Percentiles rank a stretch among this genome's conserved stretches.
Conservation (phyloP, 345 rosid species). For the Sonneratia alba region DNA sequence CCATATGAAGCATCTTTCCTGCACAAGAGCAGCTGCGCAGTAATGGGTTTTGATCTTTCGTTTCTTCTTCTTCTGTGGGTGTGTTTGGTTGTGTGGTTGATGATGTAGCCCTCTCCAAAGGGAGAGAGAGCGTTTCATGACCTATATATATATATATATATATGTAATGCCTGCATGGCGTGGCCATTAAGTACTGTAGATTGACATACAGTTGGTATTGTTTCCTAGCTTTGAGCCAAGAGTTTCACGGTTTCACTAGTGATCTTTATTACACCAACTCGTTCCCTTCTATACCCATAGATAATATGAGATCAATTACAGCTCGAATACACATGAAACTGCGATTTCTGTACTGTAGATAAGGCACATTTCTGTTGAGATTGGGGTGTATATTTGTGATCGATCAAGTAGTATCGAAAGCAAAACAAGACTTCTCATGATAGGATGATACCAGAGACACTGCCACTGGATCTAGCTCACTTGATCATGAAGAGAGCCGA, state of each 20-base stretch:
- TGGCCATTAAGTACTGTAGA: not conserved
- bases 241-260: not conserved
- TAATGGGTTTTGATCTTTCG: not conserved
- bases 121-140: constrained; percentile 14
- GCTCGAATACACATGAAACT: too few species aligned
- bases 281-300: too few species aligned
- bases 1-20: not conserved
- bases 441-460: too few species aligned
- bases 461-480: too few species aligned
- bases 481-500: too few species aligned
- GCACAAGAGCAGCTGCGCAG: not conserved
- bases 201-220: not conserved
- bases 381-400: too few species aligned
- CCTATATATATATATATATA: not conserved
- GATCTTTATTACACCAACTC: too few species aligned
- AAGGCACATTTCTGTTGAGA: too few species aligned
- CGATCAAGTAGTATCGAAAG: too few species aligned
- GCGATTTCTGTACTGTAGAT: too few species aligned
- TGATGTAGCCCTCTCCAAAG: constrained; percentile 20
- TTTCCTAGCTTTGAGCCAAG: not conserved
- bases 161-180: not conserved
- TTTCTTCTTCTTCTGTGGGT: not conserved
- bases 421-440: too few species aligned
- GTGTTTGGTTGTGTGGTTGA: not conserved
- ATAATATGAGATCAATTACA: too few species aligned